Evolutionary conservation across 129 eudicot genomes (phyloP), one percentile per base, ranked within the genome.

Genomic region (Sambucus nigra): DNA sequence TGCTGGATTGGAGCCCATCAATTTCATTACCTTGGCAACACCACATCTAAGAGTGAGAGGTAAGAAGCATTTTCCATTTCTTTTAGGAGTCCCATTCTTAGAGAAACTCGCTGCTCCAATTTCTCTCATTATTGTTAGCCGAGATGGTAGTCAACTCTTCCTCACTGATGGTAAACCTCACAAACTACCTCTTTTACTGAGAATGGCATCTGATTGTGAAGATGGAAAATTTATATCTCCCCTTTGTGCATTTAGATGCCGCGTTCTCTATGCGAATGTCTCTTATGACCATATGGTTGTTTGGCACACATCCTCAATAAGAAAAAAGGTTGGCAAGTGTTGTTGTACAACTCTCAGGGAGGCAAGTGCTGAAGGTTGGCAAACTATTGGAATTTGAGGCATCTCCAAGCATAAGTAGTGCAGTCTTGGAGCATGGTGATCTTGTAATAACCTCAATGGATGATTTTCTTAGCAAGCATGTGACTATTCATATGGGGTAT

Each of bases 11-110:
- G 86, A 91, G 57, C 94, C 95, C 24, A 75, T 91, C 29, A 82
- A 75, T 64, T 91, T 91, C 68, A 79, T 91, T 61, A 86, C 95
- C 56, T 66, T 91, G 63, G 99, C 95, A 41, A 82, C 94, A 29
- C 99, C 99, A 13, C 99, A 91, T 82, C 87, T 91, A 18, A 95
- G 99, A 73, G 95, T 86, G 65, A 82, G 99, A 77, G 99, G 99
- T 53, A 86, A 78, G 67, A 91, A 82, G 51, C 95, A 91, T 95
- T 95, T 91, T 69, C 17, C 99, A 11, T 76, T 91, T 65, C 99
- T 91, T 67, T 63, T 91, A 29, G 99, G 99, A 41, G 75, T 91
- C 47, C 69, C 87, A 58, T 59, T 91, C 68, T 73, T 91, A 68
- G 99, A 91, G 77, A 91, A 86, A 77, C 76, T 91, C 60, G 99